A percentile compares a stretch with the other conserved stretches of the same genome.
These are phyloP conservation scores for Didymellaceae sp. DNA, from an alignment of 2,329 filamentous ascomycete genomes.

Conservation along the genomic window DNA sequence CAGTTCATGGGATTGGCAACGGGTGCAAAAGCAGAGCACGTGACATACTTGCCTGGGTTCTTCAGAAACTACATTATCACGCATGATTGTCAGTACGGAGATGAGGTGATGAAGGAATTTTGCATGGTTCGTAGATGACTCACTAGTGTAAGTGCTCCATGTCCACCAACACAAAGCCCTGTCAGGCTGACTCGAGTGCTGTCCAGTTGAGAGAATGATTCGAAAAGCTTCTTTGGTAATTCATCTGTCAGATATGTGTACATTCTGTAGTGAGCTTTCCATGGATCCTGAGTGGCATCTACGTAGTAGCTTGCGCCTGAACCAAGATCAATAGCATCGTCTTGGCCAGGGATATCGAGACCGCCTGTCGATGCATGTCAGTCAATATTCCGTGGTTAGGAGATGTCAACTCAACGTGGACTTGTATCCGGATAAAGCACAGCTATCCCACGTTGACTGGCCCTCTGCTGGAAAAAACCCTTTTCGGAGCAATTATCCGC, in stretches of 20 bases:
- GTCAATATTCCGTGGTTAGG: too few species aligned
- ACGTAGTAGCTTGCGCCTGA: background rate
- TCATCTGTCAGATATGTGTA: background rate
- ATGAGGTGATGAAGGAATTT: too few species aligned
- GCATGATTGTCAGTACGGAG: background rate
- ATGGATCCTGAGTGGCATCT: background rate
- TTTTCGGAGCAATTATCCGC: background rate
- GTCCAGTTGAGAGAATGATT: background rate
- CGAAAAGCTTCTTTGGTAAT: background rate
- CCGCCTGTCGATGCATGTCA: background rate
- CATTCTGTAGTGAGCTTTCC: background rate
- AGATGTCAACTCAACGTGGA: background rate
- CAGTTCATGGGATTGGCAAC: background rate
- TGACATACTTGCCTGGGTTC: background rate
- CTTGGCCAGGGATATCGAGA: background rate
- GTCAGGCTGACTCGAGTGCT: background rate
- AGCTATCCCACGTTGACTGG: background rate
- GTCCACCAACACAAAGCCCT: background rate
- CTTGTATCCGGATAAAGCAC: background rate
- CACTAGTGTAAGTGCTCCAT: background rate
- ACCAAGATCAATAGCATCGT: background rate
- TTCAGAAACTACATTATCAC: background rate
- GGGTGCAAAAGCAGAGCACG: background rate
- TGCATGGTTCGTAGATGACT: background rate
- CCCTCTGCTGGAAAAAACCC: background rate